Evolutionary conservation across 129 eudicot species (phyloP).

Genomic region (Arctium lappa): DNA sequence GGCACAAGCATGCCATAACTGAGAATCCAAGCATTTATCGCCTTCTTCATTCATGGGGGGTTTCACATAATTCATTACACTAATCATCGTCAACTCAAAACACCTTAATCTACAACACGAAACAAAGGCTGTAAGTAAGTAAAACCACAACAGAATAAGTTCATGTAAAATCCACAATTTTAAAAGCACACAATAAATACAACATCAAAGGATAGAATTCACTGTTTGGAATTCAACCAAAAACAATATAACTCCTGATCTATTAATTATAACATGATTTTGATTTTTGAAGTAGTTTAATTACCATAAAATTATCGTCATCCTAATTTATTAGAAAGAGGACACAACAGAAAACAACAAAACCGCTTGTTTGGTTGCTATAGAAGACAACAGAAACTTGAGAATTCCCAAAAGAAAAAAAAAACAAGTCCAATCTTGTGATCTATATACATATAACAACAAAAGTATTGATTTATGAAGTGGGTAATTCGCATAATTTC

Average conservation of each 20-base stretch:
- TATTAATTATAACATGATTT: background rate
- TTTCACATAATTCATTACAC: slow-evolving; percentile 39
- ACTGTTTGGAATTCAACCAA: background rate
- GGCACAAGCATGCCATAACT: slow-evolving; percentile 79
- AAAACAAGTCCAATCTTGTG: background rate
- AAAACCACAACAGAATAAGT: background rate
- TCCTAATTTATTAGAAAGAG: slow-evolving; percentile 13
- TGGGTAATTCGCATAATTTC: background rate
- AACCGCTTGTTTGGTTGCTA: slow-evolving; percentile 14
- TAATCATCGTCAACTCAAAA: slow-evolving; percentile 32
- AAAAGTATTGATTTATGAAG: background rate
- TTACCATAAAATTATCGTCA: background rate
- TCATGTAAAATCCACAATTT: slow-evolving; percentile 1
- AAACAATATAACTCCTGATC: background rate
- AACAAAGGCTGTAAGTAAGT: background rate
- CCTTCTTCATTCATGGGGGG: slow-evolving; percentile 44
- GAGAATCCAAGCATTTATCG: slow-evolving; percentile 61
- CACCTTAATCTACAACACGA: background rate
- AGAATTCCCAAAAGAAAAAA: background rate
- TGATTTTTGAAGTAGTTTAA: background rate
- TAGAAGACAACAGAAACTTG: background rate
- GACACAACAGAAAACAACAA: slow-evolving; percentile 27
- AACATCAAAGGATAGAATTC: background rate
- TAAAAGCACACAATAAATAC: background rate
- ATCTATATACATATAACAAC: background rate